Conservation (phyloP, 257 asterid species). For the Knoxia roxburghii region DNA sequence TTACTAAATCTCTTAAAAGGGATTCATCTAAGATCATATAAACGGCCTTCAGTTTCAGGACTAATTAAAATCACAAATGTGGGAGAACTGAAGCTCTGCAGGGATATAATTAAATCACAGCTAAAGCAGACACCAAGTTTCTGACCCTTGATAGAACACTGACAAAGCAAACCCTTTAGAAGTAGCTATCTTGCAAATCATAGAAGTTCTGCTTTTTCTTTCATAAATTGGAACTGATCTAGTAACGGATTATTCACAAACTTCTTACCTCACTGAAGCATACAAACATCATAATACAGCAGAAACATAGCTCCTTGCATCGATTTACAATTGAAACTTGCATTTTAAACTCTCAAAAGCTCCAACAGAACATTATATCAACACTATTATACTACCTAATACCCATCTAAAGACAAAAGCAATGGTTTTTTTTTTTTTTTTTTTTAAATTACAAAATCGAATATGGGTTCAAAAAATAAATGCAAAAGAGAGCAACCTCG, state of each 20-base stretch:
- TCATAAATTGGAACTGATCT: neutral
- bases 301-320: neutral
- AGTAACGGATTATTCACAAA: too few species aligned
- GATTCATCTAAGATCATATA: neutral
- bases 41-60: neutral
- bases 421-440: neutral
- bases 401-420: neutral
- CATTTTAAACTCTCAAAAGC: neutral
- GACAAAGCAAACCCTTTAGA: neutral
- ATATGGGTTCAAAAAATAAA: neutral
- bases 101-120: neutral
- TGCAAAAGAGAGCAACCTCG: conserved; percentile 39
- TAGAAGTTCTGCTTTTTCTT: neutral
- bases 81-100: neutral
- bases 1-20: neutral
- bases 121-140: neutral
- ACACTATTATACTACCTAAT: neutral
- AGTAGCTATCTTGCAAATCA: neutral
- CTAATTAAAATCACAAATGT: neutral
- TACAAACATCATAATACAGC: neutral
- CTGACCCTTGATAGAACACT: neutral
- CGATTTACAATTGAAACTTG: neutral
- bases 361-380: neutral
- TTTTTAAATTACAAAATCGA: neutral
- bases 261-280: neutral